These are phyloP conservation scores for Epicoccum nigrum DNA, from an alignment of 2,329 filamentous ascomycete genomes.

Conservation along the genomic window DNA sequence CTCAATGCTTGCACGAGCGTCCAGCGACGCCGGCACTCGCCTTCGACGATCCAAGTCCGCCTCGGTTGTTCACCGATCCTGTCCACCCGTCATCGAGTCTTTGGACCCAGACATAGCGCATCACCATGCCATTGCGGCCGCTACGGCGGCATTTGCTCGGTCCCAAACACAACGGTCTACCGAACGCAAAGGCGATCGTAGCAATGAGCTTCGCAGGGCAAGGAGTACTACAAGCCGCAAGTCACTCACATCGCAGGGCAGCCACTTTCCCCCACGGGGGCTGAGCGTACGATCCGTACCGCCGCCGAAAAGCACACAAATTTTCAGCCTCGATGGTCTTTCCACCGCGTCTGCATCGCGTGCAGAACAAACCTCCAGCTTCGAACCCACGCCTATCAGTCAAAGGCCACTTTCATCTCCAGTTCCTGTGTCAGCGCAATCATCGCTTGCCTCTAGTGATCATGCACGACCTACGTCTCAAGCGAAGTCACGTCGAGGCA, in stretches of 20 bases:
- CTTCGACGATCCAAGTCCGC: slow-evolving; percentile 48
- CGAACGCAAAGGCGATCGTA: slow-evolving; percentile 21
- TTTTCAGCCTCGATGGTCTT: slow-evolving; percentile 17
- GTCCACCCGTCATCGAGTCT: slow-evolving; percentile 21
- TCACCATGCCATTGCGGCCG: slow-evolving; percentile 48
- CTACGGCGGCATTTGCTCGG: slow-evolving; percentile 44
- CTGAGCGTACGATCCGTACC: slow-evolving; percentile 37
- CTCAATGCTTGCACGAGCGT: slow-evolving; percentile 44
- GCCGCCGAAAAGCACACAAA: slow-evolving; percentile 19
- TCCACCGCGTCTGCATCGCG: slow-evolving; percentile 17
- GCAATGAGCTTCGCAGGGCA: slow-evolving; percentile 31
- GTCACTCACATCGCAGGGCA: slow-evolving; percentile 41
- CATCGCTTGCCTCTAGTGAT: slow-evolving; percentile 31
- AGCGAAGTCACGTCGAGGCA: slow-evolving; percentile 28
- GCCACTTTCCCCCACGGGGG: slow-evolving; percentile 45
- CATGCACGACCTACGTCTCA: slow-evolving; percentile 36
- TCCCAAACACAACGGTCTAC: slow-evolving; percentile 34
- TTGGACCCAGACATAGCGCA: slow-evolving; percentile 38
- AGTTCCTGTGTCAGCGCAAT: slow-evolving; percentile 27
- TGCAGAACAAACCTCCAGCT: slow-evolving; percentile 30
- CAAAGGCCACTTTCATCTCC: neutral
- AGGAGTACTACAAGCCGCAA: slow-evolving; percentile 46
- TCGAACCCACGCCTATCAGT: slow-evolving; percentile 21
- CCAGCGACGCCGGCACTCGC: slow-evolving; percentile 46
- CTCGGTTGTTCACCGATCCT: slow-evolving; percentile 38